phyloP scores from a whole-genome alignment of 163 green algal genomes.

The Coccomyxa subellipsoidea region DNA sequence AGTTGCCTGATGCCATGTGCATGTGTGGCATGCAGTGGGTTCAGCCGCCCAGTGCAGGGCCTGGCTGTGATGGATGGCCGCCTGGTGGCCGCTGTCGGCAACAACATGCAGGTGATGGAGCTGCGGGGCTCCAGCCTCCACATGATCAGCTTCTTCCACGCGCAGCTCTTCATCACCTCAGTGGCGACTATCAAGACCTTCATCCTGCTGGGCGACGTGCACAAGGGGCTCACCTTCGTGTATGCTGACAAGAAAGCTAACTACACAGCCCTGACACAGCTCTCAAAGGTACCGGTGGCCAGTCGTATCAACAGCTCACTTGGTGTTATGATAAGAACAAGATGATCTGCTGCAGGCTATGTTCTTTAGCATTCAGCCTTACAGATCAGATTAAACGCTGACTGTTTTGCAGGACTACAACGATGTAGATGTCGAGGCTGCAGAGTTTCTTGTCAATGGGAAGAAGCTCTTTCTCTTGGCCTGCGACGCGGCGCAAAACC shows the following conservation, averaged over 20 bases:
- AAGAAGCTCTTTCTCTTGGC: constrained; percentile 63
- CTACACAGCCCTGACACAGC: constrained; percentile 9
- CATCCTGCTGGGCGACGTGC: constrained; percentile 71
- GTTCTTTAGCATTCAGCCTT: neutral
- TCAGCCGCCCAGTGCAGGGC: neutral
- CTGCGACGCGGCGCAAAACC: constrained; percentile 54
- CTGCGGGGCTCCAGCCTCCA: constrained; percentile 30
- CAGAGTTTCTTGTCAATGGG: constrained; percentile 76
- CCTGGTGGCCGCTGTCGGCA: constrained; percentile 74
- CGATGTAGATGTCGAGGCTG: constrained; percentile 40
- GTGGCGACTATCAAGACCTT: constrained; percentile 85
- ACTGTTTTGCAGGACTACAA: constrained; percentile 60
- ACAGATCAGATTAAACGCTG: neutral
- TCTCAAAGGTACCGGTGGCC: constrained; percentile 5
- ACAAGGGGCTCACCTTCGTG: constrained; percentile 76
- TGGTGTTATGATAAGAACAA: no score
- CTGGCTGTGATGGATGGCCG: constrained; percentile 40
- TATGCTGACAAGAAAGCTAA: constrained; percentile 12
- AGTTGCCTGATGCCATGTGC: neutral
- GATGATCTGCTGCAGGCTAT: neutral
- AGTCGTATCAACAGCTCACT: neutral
- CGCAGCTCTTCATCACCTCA: constrained; percentile 55
- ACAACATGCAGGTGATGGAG: constrained; percentile 70
- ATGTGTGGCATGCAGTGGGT: neutral
- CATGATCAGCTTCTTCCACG: constrained; percentile 76